phyloP scores from a whole-genome alignment of 2,329 filamentous ascomycete genomes.

The Rhytidhysteron rufulum region DNA sequence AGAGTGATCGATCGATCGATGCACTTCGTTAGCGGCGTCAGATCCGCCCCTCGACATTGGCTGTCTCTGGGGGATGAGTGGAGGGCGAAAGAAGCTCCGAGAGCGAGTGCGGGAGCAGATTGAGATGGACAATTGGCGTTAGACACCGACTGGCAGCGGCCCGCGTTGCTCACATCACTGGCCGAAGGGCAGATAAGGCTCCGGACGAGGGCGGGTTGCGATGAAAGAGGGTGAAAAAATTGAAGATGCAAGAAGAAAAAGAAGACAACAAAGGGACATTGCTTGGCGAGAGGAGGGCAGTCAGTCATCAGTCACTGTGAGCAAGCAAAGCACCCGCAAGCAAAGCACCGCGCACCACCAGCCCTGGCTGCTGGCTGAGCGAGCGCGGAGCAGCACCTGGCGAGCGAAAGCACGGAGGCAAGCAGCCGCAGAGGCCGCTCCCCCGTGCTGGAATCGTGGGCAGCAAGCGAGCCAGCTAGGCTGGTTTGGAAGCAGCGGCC shows the following conservation, averaged over 20 bases:
- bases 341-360: no score
- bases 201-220: no score
- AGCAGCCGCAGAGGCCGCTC: neutral
- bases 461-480: neutral
- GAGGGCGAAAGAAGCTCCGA: neutral
- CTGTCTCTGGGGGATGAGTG: neutral
- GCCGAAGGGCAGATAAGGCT: no score
- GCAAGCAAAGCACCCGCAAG: no score
- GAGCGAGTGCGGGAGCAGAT: neutral
- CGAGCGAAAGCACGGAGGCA: neutral
- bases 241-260: no score
- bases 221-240: no score
- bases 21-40: neutral
- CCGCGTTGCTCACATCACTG: no score
- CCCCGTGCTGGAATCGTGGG: neutral
- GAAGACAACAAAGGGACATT: no score
- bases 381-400: neutral
- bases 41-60: neutral
- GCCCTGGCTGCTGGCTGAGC: neutral
- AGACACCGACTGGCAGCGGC: neutral
- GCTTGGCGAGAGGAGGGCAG: no score
- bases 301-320: no score
- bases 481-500: neutral
- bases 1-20: slow-evolving; percentile 2
- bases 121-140: neutral